A percentile compares a stretch with the other conserved stretches of the same genome.
Conservation (phyloP, 495 filamentous ascomycete species). For the Annulohypoxylon moriforme region DNA sequence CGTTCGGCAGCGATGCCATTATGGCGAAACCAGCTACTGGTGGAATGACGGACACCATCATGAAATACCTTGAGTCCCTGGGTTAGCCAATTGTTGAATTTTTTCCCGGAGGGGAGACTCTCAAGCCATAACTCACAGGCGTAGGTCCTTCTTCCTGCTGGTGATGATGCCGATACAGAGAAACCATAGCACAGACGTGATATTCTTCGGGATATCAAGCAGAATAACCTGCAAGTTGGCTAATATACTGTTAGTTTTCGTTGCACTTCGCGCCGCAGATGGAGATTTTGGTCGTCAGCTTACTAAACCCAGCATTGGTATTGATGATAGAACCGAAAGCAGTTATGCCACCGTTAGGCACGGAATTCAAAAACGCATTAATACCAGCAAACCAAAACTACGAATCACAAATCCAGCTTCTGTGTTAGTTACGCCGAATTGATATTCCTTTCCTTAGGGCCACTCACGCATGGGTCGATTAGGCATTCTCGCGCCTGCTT, state of each 20-base stretch:
- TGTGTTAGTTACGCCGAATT: not conserved
- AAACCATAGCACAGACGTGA: slow-evolving; percentile 47
- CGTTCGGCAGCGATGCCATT: slow-evolving; percentile 45
- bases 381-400: slow-evolving; percentile 58
- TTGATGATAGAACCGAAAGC: slow-evolving; percentile 63
- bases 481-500: slow-evolving; percentile 51
- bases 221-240: slow-evolving; percentile 48
- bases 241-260: slow-evolving; percentile 1
- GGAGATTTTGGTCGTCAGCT: not conserved
- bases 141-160: slow-evolving; percentile 47
- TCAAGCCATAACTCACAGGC: slow-evolving; percentile 37
- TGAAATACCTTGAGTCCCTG: slow-evolving; percentile 40
- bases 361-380: slow-evolving; percentile 59
- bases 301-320: slow-evolving; percentile 57
- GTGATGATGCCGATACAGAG: slow-evolving; percentile 43
- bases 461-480: slow-evolving; percentile 47
- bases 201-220: slow-evolving; percentile 46
- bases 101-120: not conserved
- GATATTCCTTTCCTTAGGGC: not conserved
- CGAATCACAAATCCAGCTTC: slow-evolving; percentile 11
- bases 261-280: too few species aligned
- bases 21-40: slow-evolving; percentile 48
- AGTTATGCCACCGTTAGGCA: slow-evolving; percentile 63
- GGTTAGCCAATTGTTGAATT: slow-evolving; percentile 4
- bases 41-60: slow-evolving; percentile 47